Percentiles rank a stretch among this genome's conserved stretches.
Evolutionary conservation across 1,139 yeast genomes (phyloP).

Genomic region (Saccharomyces hybrid): DNA sequence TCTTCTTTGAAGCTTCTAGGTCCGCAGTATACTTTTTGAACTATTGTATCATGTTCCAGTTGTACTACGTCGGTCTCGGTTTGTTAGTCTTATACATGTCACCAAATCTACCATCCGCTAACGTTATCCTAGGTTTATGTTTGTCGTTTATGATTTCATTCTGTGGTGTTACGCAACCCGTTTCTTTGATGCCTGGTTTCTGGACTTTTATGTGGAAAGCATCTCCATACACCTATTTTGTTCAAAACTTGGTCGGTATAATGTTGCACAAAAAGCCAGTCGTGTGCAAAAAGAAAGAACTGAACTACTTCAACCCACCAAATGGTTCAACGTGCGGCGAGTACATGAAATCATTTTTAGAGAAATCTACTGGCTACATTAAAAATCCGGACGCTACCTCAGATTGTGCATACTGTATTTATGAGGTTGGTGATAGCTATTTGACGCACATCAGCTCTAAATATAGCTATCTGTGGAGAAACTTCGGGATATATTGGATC

Average conservation of each 20-base stretch:
- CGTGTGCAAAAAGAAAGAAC: conserved; percentile 45
- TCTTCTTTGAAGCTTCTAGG: conserved; percentile 38
- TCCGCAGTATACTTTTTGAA: conserved; percentile 53
- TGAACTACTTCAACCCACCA: conserved; percentile 48
- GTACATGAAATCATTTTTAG: conserved; percentile 37
- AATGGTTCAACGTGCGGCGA: conserved; percentile 51
- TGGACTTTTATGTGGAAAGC: conserved; percentile 69
- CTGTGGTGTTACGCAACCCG: conserved; percentile 62
- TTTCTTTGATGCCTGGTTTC: conserved; percentile 53
- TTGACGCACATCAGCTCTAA: conserved; percentile 39
- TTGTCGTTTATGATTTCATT: conserved; percentile 48
- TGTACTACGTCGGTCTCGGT: conserved; percentile 49
- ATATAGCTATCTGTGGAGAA: conserved; percentile 53
- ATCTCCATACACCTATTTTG: conserved; percentile 62
- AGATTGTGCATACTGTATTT: conserved; percentile 53
- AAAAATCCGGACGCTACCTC: conserved; percentile 44
- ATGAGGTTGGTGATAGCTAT: conserved; percentile 46
- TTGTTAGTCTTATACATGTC: conserved; percentile 47
- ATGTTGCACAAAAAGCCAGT: conserved; percentile 51
- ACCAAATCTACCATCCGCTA: conserved; percentile 58
- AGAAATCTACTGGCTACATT: conserved; percentile 41
- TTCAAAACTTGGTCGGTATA: conserved; percentile 48
- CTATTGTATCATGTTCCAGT: conserved; percentile 47
- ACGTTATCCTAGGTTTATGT: conserved; percentile 45
- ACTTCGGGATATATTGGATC: conserved; percentile 52